These are phyloP conservation scores for Aspergillus versicolor DNA, from an alignment of 2,329 filamentous ascomycete genomes.

Conservation along the genomic window DNA sequence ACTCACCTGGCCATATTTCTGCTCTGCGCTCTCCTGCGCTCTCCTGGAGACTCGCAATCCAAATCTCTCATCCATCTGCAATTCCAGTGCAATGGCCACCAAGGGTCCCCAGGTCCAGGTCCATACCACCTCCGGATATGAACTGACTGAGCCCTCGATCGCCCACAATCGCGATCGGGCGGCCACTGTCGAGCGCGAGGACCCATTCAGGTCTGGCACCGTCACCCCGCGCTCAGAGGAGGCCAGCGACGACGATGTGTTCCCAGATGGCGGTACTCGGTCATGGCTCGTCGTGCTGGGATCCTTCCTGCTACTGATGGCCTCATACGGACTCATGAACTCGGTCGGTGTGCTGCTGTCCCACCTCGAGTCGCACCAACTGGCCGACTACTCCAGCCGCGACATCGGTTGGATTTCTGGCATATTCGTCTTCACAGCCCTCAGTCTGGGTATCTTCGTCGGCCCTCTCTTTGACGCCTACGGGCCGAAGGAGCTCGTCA, in stretches of 20 bases:
- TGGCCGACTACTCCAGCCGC: constrained; percentile 43
- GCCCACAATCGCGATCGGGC: not conserved
- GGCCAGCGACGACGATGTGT: constrained; percentile 8
- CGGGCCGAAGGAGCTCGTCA: constrained; percentile 45
- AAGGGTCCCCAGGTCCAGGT: not conserved
- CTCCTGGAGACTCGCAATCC: not conserved
- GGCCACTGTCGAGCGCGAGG: not conserved
- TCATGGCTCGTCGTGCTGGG: constrained; percentile 40
- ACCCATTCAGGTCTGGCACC: not conserved
- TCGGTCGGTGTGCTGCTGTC: constrained; percentile 51
- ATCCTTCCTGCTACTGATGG: constrained; percentile 40
- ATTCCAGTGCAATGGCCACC: not conserved
- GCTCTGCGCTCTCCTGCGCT: not conserved
- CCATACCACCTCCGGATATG: not conserved
- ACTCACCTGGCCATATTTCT: not conserved
- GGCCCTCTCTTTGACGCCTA: constrained; percentile 53
- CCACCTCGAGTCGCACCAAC: constrained; percentile 48
- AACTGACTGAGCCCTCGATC: not conserved
- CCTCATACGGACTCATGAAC: constrained; percentile 51
- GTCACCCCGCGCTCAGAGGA: not conserved
- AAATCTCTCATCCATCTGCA: too few species aligned
- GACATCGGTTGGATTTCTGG: constrained; percentile 54
- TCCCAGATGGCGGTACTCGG: constrained; percentile 35
- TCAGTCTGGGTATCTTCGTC: constrained; percentile 48
- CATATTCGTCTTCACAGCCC: constrained; percentile 47